Evolutionary conservation across 2,329 filamentous ascomycete species (phyloP).

Genomic region (Albifimbria verrucaria): DNA sequence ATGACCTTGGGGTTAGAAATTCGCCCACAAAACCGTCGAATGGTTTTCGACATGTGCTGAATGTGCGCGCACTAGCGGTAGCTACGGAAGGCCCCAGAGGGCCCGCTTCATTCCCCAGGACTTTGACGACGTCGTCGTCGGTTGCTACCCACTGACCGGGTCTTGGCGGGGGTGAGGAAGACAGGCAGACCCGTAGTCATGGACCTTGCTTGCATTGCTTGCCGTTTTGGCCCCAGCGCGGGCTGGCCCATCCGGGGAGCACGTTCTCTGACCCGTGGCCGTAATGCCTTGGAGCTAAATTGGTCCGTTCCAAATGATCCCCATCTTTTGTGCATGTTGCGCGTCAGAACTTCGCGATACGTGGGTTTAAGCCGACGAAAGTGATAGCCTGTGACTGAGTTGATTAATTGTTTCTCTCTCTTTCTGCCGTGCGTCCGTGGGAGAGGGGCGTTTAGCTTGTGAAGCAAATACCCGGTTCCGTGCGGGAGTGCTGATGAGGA

Average conservation of each 20-base stretch:
- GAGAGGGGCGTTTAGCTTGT: too few relatives aligned
- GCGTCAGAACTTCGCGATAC: not conserved
- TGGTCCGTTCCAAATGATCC: not conserved
- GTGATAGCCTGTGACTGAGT: too few relatives aligned
- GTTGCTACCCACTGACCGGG: too few relatives aligned
- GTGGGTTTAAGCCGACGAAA: too few relatives aligned
- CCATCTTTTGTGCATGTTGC: not conserved
- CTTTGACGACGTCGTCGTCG: too few relatives aligned
- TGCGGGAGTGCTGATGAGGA: too few relatives aligned
- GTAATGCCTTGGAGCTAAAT: not conserved
- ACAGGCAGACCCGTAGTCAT: not conserved
- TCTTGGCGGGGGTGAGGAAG: too few relatives aligned
- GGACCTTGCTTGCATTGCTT: not conserved
- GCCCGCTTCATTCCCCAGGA: not conserved
- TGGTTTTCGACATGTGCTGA: not conserved
- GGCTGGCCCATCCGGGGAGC: not conserved
- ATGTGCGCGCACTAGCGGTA: not conserved
- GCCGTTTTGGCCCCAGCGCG: not conserved
- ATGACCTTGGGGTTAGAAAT: too few relatives aligned
- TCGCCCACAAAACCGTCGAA: not conserved
- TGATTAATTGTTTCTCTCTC: too few relatives aligned
- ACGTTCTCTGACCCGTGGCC: not conserved
- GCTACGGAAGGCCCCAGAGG: not conserved
- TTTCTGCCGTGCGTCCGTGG: too few relatives aligned
- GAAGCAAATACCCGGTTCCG: too few relatives aligned